Base-by-base conservation (phyloP, 352 stramenopile genomes). In the Pilasporangium apinafurcum region DNA sequence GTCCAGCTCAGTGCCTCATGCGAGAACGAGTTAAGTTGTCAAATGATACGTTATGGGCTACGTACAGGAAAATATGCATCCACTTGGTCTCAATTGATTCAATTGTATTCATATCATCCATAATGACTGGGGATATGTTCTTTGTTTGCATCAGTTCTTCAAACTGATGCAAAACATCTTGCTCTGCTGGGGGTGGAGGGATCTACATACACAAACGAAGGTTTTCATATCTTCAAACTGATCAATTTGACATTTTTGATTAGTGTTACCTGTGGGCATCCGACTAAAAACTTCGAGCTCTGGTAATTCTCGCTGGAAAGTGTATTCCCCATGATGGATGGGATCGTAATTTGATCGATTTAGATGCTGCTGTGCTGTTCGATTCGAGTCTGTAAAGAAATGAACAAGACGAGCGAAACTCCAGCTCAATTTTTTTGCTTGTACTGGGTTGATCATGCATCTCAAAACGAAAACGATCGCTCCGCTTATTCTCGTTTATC, bases 31-130 rank as follows among this genome's bases (percentile, higher is more conserved):
- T 29, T 8, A 24, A 10, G 2, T 26, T 2, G 1, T 20, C 31
- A 18, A 9, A 30, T 25, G 25, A 8, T 5, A 27, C 8, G 13
- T 14, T 14, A 24, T n/a, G 17, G 9, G 14, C 16, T 36, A 70
- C 70, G 63, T 62, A 83, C 63, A 89, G 40, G 48, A 73, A 82
- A n/a, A 66, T 41, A 50, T 84, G 84, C 38, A 75, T 65, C 77
- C 77, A 89, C 64, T 89, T 86, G 20, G 65, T 73, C 33, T 73
- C 59, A 17, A 64, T 54, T 0, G 66, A 60, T 39, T 86, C 74
- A 9, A 73, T 44, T 2, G 43, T 16, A 25, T 52, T 62, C 4
- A 89, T 33, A 26, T 89, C 71, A 2, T 73, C 59, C 0, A 55
- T 34, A 14, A 81, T 47, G 14, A 56, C 41, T 0, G 42, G 5